A percentile compares a stretch with the other conserved stretches of the same genome.
phyloP scores from a whole-genome alignment of 805 yeast species.

The Sporopachydermia quercuum region DNA sequence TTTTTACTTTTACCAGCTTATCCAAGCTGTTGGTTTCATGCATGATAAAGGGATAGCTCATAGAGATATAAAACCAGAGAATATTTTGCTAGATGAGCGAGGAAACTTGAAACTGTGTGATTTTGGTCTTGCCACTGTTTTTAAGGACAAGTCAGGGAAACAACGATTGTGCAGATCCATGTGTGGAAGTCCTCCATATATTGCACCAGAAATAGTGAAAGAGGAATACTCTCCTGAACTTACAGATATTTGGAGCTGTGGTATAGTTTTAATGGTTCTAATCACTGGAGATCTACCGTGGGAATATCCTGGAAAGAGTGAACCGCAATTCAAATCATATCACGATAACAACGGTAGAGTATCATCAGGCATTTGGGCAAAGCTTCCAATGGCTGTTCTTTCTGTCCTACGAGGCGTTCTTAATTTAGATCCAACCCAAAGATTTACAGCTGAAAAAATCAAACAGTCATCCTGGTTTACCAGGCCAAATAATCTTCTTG shows the following conservation, averaged over 20 bases:
- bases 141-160: conserved; percentile 31
- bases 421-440: conserved; percentile 29
- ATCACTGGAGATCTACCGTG: conserved; percentile 57
- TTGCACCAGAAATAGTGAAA: conserved; percentile 56
- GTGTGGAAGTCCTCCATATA: conserved; percentile 64
- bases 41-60: conserved; percentile 55
- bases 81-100: conserved; percentile 41
- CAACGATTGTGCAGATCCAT: conserved; percentile 33
- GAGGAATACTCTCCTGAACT: conserved; percentile 38
- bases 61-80: conserved; percentile 57
- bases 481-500: conserved; percentile 27
- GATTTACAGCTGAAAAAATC: conserved; percentile 28
- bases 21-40: conserved; percentile 42
- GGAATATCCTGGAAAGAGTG: conserved; percentile 46
- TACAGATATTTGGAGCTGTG: conserved; percentile 60
- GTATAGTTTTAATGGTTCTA: conserved; percentile 45
- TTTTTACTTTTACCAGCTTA: conserved; percentile 51
- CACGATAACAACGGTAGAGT: conserved; percentile 31
- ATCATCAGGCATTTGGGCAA: conserved; percentile 37
- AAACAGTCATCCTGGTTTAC: conserved; percentile 42
- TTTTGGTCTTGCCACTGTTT: conserved; percentile 60
- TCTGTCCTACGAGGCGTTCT: conserved; percentile 39
- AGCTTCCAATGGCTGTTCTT: conserved; percentile 30
- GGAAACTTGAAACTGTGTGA: conserved; percentile 67
- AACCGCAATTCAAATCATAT: conserved; percentile 30